These are phyloP conservation scores for Rhodotorula sp. DNA, from an alignment of 1,284 basidiomycete genomes.

Conservation along the genomic window DNA sequence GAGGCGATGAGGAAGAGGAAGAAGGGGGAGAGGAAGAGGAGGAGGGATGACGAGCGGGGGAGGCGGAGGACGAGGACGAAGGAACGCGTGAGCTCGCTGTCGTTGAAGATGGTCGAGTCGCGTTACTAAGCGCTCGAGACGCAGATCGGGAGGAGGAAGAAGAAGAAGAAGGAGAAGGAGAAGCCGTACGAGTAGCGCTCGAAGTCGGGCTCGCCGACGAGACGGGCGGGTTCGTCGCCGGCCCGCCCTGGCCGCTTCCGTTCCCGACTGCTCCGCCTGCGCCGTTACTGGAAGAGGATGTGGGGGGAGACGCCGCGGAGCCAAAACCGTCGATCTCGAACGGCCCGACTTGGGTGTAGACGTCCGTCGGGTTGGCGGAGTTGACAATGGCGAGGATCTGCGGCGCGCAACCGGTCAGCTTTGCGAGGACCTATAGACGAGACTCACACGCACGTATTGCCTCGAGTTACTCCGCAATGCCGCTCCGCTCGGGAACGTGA, in stretches of 20 bases:
- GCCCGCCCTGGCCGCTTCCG: neutral
- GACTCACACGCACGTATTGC: slow-evolving; percentile 17
- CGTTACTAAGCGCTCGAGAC: neutral
- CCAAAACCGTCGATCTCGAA: slow-evolving; percentile 29
- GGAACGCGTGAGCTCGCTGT: too few relatives aligned
- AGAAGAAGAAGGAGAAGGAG: neutral
- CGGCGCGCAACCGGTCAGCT: too few relatives aligned
- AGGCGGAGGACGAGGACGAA: neutral
- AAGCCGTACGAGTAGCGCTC: neutral
- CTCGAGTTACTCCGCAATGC: slow-evolving; percentile 4
- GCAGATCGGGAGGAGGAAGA: neutral
- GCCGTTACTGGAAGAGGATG: neutral
- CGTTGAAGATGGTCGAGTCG: too few relatives aligned
- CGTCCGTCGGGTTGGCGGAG: slow-evolving; percentile 7
- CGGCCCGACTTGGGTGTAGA: slow-evolving; percentile 28
- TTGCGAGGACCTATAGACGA: neutral
- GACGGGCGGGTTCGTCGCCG: slow-evolving; percentile 18
- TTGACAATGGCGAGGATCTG: slow-evolving; percentile 34
- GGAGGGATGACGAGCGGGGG: neutral
- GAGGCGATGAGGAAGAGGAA: neutral
- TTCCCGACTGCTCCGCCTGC: neutral
- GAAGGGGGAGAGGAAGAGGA: neutral
- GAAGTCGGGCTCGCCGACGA: slow-evolving; percentile 1
- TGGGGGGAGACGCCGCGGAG: neutral
- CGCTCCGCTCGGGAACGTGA: slow-evolving; percentile 12